These are phyloP conservation scores for Carex scoparia DNA, from an alignment of 176 grass and related monocot genomes.

Conservation along the genomic window DNA sequence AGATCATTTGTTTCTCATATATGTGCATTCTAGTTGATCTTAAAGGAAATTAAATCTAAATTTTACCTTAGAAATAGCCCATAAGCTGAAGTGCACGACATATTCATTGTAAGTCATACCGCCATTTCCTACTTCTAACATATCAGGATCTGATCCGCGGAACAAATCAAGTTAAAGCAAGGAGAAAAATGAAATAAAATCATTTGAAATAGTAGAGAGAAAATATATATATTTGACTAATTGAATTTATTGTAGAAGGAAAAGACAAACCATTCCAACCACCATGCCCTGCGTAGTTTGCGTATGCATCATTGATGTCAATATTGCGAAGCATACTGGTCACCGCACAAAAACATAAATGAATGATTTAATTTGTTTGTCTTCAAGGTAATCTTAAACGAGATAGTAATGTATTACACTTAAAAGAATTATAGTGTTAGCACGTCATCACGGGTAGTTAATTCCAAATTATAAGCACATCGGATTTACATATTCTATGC, in stretches of 20 bases:
- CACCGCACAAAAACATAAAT: neutral
- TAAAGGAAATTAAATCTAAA: neutral
- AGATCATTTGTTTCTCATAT: neutral
- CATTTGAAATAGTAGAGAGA: neutral
- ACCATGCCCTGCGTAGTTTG: constrained; percentile 46
- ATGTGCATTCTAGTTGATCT: neutral
- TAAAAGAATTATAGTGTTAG: neutral
- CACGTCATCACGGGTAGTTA: neutral
- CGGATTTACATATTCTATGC: neutral
- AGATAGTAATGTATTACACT: neutral
- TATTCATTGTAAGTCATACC: constrained; percentile 63
- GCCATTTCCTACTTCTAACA: constrained; percentile 91
- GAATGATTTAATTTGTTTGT: neutral
- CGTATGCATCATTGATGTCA: constrained; percentile 46
- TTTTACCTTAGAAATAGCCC: constrained; percentile 64
- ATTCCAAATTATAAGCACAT: neutral
- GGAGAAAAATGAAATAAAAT: neutral
- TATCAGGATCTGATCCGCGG: constrained; percentile 36
- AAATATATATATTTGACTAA: neutral
- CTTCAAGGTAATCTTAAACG: neutral
- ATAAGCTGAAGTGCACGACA: constrained; percentile 71
- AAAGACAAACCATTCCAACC: constrained; percentile 58
- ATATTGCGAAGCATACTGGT: constrained; percentile 56
- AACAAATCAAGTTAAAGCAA: neutral
- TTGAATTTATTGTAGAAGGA: neutral